Evolutionary conservation across 805 yeast genomes (phyloP).

Genomic region (Kodamaea nitidulidarum): DNA sequence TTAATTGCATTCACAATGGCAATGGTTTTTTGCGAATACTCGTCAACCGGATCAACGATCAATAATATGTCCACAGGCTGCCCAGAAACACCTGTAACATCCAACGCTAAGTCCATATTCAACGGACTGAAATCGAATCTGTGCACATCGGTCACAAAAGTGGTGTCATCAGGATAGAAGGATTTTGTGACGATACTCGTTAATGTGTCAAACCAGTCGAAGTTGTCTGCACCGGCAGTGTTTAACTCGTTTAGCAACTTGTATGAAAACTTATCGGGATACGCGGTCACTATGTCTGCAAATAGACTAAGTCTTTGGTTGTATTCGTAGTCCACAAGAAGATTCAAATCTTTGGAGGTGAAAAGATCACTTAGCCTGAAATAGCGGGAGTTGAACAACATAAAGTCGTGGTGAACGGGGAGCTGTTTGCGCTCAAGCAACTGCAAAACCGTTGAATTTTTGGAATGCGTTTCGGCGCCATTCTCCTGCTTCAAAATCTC

Average conservation of each 20-base stretch:
- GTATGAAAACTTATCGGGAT: conserved; percentile 21
- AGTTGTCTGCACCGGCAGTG: conserved; percentile 18
- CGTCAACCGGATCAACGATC: conserved; percentile 69
- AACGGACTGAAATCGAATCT: conserved; percentile 44
- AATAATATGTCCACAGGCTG: conserved; percentile 50
- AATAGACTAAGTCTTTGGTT: conserved; percentile 38
- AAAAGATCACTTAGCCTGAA: conserved; percentile 22
- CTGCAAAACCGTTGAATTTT: conserved; percentile 9
- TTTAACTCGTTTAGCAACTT: conserved; percentile 16
- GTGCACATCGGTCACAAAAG: conserved; percentile 39
- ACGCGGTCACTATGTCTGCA: conserved; percentile 25
- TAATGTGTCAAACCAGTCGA: conserved; percentile 47
- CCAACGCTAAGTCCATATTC: conserved; percentile 24
- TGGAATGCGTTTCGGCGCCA: conserved; percentile 3
- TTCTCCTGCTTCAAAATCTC: conserved; percentile 1
- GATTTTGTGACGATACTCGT: conserved; percentile 42
- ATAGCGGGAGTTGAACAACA: conserved; percentile 56
- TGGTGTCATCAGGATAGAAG: conserved; percentile 40
- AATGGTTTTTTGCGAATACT: conserved; percentile 59
- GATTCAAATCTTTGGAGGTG: conserved; percentile 26
- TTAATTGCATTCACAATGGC: conserved; percentile 41
- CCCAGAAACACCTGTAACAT: conserved; percentile 21
- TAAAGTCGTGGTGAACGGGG: conserved; percentile 31
- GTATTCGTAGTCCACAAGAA: conserved; percentile 45
- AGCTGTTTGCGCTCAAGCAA: conserved; percentile 29